Evolutionary conservation across 164 flowering plant species (phyloP).

Genomic region (Magnolia kwangsiensis): DNA sequence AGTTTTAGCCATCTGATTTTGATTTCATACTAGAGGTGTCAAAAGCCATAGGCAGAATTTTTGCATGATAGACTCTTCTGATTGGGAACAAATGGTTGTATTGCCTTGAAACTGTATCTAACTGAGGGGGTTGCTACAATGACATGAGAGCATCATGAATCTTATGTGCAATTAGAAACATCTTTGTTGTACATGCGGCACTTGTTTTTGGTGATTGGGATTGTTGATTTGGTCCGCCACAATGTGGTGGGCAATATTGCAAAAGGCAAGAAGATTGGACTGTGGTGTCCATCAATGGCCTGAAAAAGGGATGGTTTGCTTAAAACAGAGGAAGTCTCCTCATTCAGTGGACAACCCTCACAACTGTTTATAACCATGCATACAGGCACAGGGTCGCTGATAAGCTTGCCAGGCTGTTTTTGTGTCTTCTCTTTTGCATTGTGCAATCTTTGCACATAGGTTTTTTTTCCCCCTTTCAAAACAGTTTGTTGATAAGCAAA

Average conservation of each 20-base stretch:
- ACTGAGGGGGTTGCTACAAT: background rate
- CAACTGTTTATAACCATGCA: background rate
- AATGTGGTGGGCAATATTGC: background rate
- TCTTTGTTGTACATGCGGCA: background rate
- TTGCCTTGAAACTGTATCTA: background rate
- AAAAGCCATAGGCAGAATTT: background rate
- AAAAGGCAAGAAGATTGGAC: background rate
- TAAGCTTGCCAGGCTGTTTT: background rate
- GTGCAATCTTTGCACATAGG: background rate
- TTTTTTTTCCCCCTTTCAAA: background rate
- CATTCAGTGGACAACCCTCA: background rate
- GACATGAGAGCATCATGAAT: background rate
- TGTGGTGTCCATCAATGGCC: background rate
- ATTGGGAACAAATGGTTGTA: background rate
- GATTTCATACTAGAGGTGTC: constrained; percentile 1
- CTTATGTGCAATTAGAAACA: background rate
- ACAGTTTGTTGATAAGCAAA: background rate
- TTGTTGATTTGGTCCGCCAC: background rate
- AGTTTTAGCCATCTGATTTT: constrained; percentile 25
- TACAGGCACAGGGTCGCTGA: background rate
- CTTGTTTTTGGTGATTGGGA: background rate
- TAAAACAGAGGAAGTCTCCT: background rate
- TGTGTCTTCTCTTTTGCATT: background rate
- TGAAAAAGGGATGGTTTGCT: background rate
- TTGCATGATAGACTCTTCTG: background rate